Conservation (phyloP, 139 green algal species). For the Coelastrella sp. region DNA sequence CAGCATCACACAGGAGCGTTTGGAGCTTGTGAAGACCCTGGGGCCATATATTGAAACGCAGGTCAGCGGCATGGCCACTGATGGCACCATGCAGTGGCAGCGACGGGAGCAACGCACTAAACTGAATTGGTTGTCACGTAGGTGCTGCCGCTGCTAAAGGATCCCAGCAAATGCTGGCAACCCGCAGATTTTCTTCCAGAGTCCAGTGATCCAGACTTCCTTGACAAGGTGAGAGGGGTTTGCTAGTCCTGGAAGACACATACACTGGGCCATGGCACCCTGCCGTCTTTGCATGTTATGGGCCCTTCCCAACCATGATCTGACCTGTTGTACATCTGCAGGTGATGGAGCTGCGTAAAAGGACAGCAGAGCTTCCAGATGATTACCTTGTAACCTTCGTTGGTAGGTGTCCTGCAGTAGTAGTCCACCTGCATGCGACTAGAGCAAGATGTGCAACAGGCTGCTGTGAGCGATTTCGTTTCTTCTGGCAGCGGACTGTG, state of each 20-base stretch:
- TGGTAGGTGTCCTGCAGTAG: conserved; percentile 61
- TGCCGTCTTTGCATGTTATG: background rate
- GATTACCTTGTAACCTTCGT: conserved; percentile 96
- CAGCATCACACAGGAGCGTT: conserved; percentile 72
- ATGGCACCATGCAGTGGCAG: background rate
- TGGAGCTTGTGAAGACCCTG: conserved; percentile 77
- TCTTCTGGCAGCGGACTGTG: no score
- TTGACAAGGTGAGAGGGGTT: conserved; percentile 81
- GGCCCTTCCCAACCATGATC: no score
- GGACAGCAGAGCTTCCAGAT: conserved; percentile 86
- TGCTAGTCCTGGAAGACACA: no score
- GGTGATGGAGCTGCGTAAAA: conserved; percentile 88
- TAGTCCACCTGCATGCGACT: no score
- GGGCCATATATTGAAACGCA: conserved; percentile 69
- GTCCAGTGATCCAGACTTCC: conserved; percentile 87
- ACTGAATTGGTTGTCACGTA: conserved; percentile 22
- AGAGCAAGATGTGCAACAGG: no score
- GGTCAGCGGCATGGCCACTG: conserved; percentile 39
- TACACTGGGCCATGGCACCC: background rate
- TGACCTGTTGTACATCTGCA: conserved; percentile 43
- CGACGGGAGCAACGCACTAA: background rate
- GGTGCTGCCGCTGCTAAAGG: conserved; percentile 86
- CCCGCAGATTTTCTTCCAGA: conserved; percentile 95
- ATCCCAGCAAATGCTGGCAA: conserved; percentile 93
- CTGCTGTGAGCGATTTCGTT: no score